phyloP scores from a whole-genome alignment of 495 filamentous ascomycete species.

The Aspergillus conjunctus region DNA sequence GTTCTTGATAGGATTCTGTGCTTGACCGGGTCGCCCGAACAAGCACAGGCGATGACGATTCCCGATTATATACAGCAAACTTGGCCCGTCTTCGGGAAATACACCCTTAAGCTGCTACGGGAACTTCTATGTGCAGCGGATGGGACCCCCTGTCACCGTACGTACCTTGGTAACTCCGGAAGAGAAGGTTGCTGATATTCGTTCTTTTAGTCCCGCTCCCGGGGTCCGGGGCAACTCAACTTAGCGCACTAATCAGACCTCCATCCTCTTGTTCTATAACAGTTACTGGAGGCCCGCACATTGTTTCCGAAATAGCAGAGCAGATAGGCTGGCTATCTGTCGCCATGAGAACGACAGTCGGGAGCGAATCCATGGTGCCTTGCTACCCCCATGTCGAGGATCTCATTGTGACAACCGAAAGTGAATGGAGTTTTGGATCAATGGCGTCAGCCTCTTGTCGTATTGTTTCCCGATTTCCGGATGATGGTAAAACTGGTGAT shows the following conservation, averaged over 20 bases:
- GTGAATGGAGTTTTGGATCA: not conserved
- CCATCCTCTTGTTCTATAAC: not conserved
- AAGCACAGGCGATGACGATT: not conserved
- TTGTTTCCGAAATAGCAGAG: constrained; percentile 5
- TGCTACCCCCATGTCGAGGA: not conserved
- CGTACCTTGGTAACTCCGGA: not conserved
- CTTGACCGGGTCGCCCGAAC: not conserved
- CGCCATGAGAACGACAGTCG: not conserved
- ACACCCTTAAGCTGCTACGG: not conserved
- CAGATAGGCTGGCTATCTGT: constrained; percentile 1
- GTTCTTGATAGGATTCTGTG: not conserved
- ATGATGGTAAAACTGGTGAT: not conserved
- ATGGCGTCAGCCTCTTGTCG: not conserved
- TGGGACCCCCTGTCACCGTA: not conserved
- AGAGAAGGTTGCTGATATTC: not conserved
- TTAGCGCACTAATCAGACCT: not conserved
- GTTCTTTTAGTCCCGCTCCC: not conserved
- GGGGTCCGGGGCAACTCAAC: not conserved
- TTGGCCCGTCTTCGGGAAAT: not conserved
- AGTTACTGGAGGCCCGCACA: not conserved
- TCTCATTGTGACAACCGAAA: no score
- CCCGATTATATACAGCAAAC: not conserved
- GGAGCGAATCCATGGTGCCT: not conserved
- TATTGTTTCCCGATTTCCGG: not conserved
- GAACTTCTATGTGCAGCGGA: not conserved